Evolutionary conservation across 352 stramenopile species (phyloP).

Genomic region (Globisporangium emineosum): DNA sequence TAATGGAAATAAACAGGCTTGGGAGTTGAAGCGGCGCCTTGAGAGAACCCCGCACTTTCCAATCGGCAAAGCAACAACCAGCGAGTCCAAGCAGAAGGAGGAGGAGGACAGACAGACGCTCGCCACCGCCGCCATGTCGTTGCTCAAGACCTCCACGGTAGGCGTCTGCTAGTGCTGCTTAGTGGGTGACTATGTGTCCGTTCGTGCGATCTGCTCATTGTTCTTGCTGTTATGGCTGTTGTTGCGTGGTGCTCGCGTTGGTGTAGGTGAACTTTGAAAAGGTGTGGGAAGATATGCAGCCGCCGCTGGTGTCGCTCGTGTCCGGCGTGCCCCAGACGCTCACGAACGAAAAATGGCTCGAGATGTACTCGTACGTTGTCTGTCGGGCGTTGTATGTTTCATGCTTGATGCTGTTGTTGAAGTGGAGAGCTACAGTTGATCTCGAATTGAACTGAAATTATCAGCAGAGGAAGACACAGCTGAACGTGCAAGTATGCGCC

Average conservation of each 20-base stretch:
- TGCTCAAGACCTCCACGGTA: conserved; percentile 80
- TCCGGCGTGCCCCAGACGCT: conserved; percentile 63
- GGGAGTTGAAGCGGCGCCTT: background rate
- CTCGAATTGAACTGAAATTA: no score
- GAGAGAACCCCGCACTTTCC: conserved; percentile 1
- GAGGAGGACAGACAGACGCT: background rate
- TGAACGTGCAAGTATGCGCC: background rate
- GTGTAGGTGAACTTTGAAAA: conserved; percentile 82
- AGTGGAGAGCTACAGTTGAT: background rate
- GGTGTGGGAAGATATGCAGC: conserved; percentile 82
- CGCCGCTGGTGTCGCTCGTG: conserved; percentile 67
- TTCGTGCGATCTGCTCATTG: background rate
- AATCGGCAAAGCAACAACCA: background rate
- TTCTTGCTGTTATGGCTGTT: background rate
- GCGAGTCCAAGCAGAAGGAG: background rate
- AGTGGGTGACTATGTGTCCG: background rate
- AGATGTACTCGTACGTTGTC: conserved; percentile 83
- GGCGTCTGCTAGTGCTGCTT: conserved; percentile 1
- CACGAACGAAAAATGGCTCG: conserved; percentile 81
- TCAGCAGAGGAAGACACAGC: no score
- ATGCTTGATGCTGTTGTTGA: background rate
- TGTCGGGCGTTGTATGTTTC: background rate
- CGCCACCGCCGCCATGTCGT: conserved; percentile 50
- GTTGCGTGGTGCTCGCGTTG: background rate
- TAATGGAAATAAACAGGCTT: background rate